These are phyloP conservation scores for Yamadazyma membranifaciens DNA, from an alignment of 1,139 yeast genomes.

Conservation along the genomic window DNA sequence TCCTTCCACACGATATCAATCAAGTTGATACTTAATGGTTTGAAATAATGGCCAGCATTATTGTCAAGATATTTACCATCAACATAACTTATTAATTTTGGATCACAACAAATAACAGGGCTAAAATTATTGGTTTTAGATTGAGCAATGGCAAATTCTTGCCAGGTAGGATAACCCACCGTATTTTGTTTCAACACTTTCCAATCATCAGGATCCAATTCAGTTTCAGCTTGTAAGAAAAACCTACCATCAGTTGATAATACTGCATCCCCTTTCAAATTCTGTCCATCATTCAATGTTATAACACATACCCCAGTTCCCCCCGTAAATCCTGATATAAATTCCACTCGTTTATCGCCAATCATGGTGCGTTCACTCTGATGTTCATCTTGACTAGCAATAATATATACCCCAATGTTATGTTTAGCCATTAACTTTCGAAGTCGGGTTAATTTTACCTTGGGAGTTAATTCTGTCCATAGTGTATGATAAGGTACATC, in stretches of 20 bases:
- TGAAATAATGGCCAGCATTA: constrained; percentile 22
- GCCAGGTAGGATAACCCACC: constrained; percentile 34
- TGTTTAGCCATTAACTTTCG: constrained; percentile 38
- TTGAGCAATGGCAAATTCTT: constrained; percentile 27
- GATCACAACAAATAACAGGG: constrained; percentile 37
- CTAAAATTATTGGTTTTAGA: constrained; percentile 31
- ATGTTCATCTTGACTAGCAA: constrained; percentile 58
- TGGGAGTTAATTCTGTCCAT: constrained; percentile 10
- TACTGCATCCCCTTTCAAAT: constrained; percentile 37
- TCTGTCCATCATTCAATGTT: constrained; percentile 30
- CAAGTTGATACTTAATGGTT: constrained; percentile 32
- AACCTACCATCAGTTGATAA: constrained; percentile 56
- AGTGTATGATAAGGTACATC: constrained; percentile 1
- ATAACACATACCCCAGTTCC: constrained; percentile 54
- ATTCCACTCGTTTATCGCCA: constrained; percentile 48
- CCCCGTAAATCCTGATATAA: constrained; percentile 51
- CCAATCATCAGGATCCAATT: constrained; percentile 35
- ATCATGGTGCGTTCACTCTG: constrained; percentile 50
- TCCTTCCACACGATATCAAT: constrained; percentile 43
- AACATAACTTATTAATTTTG: constrained; percentile 28
- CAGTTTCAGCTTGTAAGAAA: constrained; percentile 43
- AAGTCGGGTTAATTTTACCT: constrained; percentile 27
- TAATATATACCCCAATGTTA: constrained; percentile 46
- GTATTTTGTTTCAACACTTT: constrained; percentile 34
- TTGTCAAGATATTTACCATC: constrained; percentile 29